phyloP scores from a whole-genome alignment of 331 rosid species.

The Acacia pycnantha region DNA sequence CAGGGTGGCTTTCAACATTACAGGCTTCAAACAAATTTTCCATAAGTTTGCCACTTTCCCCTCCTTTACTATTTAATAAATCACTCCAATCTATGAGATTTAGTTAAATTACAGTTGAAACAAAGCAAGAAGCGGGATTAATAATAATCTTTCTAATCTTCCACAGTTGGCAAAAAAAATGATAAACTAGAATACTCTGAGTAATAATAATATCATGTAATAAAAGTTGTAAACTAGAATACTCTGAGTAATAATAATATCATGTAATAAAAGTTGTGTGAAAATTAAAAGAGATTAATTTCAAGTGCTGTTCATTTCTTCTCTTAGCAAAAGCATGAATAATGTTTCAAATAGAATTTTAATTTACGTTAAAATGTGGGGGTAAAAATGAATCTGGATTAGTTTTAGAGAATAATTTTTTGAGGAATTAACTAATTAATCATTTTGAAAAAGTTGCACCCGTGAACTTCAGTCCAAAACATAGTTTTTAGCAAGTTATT shows the following conservation, averaged over 20 bases:
- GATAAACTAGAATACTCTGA: not conserved
- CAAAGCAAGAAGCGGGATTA: not conserved
- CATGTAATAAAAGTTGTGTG: not conserved
- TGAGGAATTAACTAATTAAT: no score
- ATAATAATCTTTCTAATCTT: not conserved
- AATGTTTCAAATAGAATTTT: not conserved
- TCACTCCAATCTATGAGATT: not conserved
- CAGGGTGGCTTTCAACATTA: not conserved
- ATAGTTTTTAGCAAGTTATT: no score
- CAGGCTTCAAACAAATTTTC: not conserved
- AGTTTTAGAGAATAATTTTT: no score
- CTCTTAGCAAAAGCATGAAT: not conserved
- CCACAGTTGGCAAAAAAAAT: not conserved
- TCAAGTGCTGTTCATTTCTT: not conserved
- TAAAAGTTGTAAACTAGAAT: not conserved
- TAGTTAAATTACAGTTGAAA: not conserved
- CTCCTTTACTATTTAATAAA: not conserved
- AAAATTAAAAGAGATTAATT: not conserved
- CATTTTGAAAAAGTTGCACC: no score
- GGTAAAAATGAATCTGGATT: no score
- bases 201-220: not conserved
- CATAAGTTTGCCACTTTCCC: not conserved
- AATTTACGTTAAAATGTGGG: not conserved
- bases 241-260: not conserved
- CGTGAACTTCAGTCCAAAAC: no score